These are phyloP conservation scores for Cinnamomum micranthum DNA, from an alignment of 164 flowering plant species.

Conservation along the genomic window DNA sequence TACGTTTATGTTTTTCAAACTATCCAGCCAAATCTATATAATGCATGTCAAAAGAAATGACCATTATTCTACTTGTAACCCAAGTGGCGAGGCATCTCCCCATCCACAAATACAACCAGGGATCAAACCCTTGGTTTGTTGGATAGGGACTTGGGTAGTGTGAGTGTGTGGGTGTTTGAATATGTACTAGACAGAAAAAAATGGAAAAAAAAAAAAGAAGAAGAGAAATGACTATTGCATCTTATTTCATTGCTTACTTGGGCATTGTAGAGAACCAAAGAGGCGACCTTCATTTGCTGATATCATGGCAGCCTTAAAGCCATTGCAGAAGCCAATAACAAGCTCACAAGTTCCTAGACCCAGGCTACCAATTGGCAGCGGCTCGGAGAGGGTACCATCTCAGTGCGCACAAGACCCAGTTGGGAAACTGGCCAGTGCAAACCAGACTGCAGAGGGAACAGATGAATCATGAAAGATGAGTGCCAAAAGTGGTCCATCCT, in stretches of 20 bases:
- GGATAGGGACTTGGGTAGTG: too few relatives aligned
- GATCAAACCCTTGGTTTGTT: too few relatives aligned
- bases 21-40: neutral
- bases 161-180: too few relatives aligned
- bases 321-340: slow-evolving; percentile 72
- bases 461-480: slow-evolving; percentile 4
- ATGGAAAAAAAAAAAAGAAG: too few relatives aligned
- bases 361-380: slow-evolving; percentile 11
- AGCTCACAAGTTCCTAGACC: slow-evolving; percentile 49
- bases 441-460: slow-evolving; percentile 4
- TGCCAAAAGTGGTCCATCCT: neutral
- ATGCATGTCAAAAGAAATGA: neutral
- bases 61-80: too few relatives aligned
- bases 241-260: neutral
- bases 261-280: slow-evolving; percentile 68
- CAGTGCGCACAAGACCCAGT: slow-evolving; percentile 20
- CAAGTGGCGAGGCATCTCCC: too few relatives aligned
- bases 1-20: too few relatives aligned
- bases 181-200: too few relatives aligned
- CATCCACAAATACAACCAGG: too few relatives aligned
- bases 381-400: slow-evolving; percentile 16
- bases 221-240: neutral
- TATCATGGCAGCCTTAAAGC: slow-evolving; percentile 83
- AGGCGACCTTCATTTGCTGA: slow-evolving; percentile 83
- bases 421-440: slow-evolving; percentile 7